These are phyloP conservation scores for Lasiodiplodia hormozganensis DNA, from an alignment of 2,329 filamentous ascomycete genomes.

Conservation along the genomic window DNA sequence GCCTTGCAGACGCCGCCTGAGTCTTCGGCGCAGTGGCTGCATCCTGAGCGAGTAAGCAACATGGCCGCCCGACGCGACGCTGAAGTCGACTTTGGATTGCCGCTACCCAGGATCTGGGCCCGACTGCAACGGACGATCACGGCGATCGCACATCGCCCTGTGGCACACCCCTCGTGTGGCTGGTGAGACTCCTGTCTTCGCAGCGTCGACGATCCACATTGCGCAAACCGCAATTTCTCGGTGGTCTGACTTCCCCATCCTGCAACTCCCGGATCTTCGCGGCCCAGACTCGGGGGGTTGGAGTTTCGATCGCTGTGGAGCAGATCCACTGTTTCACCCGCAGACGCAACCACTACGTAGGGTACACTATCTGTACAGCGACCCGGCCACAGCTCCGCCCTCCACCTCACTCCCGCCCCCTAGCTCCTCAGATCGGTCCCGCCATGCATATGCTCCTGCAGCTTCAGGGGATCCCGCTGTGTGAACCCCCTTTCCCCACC, in stretches of 20 bases:
- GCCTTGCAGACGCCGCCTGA: not conserved
- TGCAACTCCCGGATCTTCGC: not conserved
- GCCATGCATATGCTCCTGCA: conserved; percentile 1
- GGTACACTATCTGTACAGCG: not conserved
- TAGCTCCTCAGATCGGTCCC: not conserved
- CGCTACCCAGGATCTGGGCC: conserved; percentile 9
- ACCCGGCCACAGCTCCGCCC: not conserved
- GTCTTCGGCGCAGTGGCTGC: not conserved
- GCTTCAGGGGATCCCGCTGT: not conserved
- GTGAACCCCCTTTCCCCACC: not conserved
- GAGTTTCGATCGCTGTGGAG: conserved; percentile 16
- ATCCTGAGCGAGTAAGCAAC: not conserved
- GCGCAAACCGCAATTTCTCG: not conserved
- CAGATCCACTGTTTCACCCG: conserved; percentile 20
- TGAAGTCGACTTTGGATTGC: conserved; percentile 14
- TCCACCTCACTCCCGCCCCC: not conserved
- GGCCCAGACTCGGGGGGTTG: not conserved
- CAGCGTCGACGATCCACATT: conserved; percentile 5
- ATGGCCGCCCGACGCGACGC: not conserved
- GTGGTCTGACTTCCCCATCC: conserved; percentile 14
- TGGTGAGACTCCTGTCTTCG: not conserved
- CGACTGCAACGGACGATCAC: conserved; percentile 13
- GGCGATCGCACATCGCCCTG: conserved; percentile 17
- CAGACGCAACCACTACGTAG: not conserved
- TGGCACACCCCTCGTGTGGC: conserved; percentile 3